Percentiles rank a stretch among this genome's conserved stretches.
Conservation (phyloP, 495 filamentous ascomycete species). For the Aspergillus heteromorphus region DNA sequence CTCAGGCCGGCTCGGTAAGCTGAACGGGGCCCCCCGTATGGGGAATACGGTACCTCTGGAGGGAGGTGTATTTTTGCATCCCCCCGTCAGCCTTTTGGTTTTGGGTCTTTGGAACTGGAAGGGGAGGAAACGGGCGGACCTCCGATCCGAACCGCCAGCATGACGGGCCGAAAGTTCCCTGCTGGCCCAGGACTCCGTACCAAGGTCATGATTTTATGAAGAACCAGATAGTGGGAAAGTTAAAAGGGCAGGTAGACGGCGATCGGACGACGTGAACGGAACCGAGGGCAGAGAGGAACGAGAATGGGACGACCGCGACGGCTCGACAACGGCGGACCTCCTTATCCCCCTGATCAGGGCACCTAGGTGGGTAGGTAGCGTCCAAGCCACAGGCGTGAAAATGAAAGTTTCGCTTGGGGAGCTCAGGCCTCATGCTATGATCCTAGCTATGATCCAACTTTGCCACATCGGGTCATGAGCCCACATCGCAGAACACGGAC, state of each 20-base stretch:
- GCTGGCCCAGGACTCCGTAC: not conserved
- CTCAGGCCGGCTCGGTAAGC: not conserved
- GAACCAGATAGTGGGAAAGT: not conserved
- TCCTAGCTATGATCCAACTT: conserved; percentile 1
- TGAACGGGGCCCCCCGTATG: not conserved
- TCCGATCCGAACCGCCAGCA: conserved; percentile 3
- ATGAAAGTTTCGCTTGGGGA: conserved; percentile 4
- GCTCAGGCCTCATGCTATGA: conserved; percentile 13
- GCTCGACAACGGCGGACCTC: not conserved
- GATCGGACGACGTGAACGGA: no score
- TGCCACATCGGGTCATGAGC: conserved; percentile 6
- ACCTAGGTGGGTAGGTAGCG: no score
- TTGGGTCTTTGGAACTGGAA: no score
- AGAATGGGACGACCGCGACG: not conserved
- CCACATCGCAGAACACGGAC: not conserved
- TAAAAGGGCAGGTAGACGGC: not conserved
- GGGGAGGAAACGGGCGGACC: conserved; percentile 1
- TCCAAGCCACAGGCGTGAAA: not conserved
- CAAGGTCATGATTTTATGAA: not conserved
- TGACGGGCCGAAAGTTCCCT: conserved; percentile 3
- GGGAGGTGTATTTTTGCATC: not conserved
- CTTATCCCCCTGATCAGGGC: not conserved
- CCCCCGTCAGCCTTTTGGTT: not conserved
- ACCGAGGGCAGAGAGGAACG: not conserved
- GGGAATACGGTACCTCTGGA: not conserved